Conservation (phyloP, 164 flowering plant genomes). For the Houttuynia cordata region DNA sequence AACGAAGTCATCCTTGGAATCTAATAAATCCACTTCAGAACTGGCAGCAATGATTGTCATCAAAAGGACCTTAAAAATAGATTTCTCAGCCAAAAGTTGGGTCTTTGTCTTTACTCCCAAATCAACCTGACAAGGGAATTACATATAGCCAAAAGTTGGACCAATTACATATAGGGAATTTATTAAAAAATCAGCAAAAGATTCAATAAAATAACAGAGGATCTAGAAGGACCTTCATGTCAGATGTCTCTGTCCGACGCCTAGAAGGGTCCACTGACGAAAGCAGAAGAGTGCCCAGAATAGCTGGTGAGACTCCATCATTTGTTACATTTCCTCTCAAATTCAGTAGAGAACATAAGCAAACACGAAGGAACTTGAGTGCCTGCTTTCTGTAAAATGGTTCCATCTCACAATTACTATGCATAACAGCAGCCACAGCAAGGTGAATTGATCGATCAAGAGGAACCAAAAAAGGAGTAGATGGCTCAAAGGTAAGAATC, state of each 20-base stretch:
- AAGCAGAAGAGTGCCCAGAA: constrained; percentile 48
- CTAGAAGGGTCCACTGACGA: constrained; percentile 61
- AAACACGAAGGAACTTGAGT: constrained; percentile 75
- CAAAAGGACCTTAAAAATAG: constrained; percentile 79
- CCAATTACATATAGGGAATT: too few relatives aligned
- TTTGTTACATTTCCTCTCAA: constrained; percentile 58
- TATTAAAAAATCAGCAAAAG: not conserved
- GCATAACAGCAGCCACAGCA: constrained; percentile 79
- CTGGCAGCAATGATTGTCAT: constrained; percentile 80
- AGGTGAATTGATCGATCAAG: constrained; percentile 87
- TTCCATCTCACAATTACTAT: constrained; percentile 50
- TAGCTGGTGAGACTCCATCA: constrained; percentile 49
- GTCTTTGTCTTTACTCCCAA: constrained; percentile 98
- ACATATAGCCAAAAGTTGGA: too few relatives aligned
- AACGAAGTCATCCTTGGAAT: constrained; percentile 75
- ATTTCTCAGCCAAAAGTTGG: constrained; percentile 95
- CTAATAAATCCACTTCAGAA: constrained; percentile 74
- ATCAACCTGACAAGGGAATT: constrained; percentile 69
- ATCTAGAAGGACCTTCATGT: constrained; percentile 50
- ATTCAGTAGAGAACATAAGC: constrained; percentile 85
- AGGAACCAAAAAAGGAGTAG: constrained; percentile 96
- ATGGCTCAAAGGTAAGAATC: constrained; percentile 95
- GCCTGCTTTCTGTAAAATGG: constrained; percentile 85
- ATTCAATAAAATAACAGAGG: not conserved
- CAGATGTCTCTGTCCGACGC: constrained; percentile 60